Evolutionary conservation across 371 early-diverging fungal species (phyloP), one percentile per base, ranked within the genome.

Genomic region (Umbelopsis sp.): DNA sequence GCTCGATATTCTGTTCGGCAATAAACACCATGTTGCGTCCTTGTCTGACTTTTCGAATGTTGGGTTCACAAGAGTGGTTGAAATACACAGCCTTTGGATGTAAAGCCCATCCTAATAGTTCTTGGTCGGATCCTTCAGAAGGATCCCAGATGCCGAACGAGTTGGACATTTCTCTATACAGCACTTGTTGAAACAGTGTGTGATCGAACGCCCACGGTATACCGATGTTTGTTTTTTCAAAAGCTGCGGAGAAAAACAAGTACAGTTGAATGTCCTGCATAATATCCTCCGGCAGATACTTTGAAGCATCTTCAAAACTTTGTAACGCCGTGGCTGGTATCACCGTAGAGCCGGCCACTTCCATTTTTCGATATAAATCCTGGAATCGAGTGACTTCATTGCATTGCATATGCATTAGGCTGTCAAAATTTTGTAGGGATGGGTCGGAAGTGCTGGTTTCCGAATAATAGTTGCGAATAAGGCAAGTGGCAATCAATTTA

Each of bases 41-140:
- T 10, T 71, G 71, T 50, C 87, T 78, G 1, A 68, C 64, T 74
- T 86, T 93, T 66, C 69, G 76, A 18, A 92, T 77, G 62, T 91
- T 92, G 3, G 93, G 91, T 16, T 80, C 79, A 67, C 95, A 94
- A 0, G 92, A 83, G 72, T 93, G 94, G 71, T 94, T 93, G 74
- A 93, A 94, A 68, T 87, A 92, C 7, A 91, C 88, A 3, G 92
- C 92, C 0, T 78, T 79, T 0, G 93, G 87, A 70, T 89, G 92
- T 22, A 93, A 79, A 0, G 87, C 89, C 65, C 89, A 86, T 0
- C 89, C 93, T 6, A 89, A 63, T 7, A 84, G 74, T 62, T 89
- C 90, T 41, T 65, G 50, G 6, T 70, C 51, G 18, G 29, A 35
- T 9, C 48, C 44, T 44, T 64, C 32, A 0, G 81, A 70, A 18